Conservation (phyloP, 345 rosid genomes). For the Boechera divaricarpa region DNA sequence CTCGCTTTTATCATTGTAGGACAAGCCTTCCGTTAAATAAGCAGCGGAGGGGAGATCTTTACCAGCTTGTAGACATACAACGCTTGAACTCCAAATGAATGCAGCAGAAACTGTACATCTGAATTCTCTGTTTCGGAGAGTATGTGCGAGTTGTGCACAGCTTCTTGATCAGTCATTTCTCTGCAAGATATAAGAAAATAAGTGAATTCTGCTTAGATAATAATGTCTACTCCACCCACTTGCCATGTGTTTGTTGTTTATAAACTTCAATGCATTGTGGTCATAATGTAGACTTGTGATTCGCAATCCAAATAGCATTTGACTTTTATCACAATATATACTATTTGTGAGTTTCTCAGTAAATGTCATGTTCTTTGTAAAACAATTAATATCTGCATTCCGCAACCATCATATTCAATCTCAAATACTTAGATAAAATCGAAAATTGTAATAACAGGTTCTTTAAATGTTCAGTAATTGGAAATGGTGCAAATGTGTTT, state of each 20-base stretch:
- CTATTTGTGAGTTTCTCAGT: not conserved
- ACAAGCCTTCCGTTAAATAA: conserved; percentile 68
- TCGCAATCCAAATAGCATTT: not conserved
- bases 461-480: not conserved
- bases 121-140: conserved; percentile 17
- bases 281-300: not conserved
- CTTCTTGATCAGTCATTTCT: conserved; percentile 12
- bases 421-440: not conserved
- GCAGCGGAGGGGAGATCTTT: conserved; percentile 81
- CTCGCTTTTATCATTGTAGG: conserved; percentile 48
- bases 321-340: not conserved
- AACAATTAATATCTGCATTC: not conserved
- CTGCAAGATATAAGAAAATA: conserved; percentile 5
- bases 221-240: conserved; percentile 7
- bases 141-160: conserved; percentile 24
- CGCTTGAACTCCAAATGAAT: conserved; percentile 52
- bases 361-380: not conserved
- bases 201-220: not conserved
- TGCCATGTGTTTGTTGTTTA: not conserved
- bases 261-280: conserved; percentile 13
- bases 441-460: not conserved
- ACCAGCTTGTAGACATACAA: conserved; percentile 77
- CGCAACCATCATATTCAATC: not conserved
- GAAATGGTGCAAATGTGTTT: not conserved
- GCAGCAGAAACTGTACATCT: conserved; percentile 9